Conservation (phyloP, 208 protist genomes). For the Trypanosoma vivax region DNA sequence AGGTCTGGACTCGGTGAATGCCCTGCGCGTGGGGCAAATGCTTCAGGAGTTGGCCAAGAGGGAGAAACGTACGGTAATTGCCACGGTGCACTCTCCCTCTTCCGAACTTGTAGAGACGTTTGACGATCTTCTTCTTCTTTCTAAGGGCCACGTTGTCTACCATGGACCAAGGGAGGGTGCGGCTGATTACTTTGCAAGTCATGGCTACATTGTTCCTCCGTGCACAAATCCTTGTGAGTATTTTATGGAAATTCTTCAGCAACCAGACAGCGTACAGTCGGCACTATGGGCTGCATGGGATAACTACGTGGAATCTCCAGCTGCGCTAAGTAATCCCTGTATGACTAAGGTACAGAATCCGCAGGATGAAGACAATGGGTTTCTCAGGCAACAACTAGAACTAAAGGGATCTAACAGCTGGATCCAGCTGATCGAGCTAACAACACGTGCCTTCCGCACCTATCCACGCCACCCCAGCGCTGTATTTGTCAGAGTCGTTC, state of each 20-base stretch:
- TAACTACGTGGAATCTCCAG: slow-evolving; percentile 62
- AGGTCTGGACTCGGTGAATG: slow-evolving; percentile 82
- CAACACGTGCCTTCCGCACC: slow-evolving; percentile 62
- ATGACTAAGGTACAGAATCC: slow-evolving; percentile 44
- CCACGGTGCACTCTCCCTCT: slow-evolving; percentile 89
- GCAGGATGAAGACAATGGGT: slow-evolving; percentile 41
- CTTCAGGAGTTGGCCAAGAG: slow-evolving; percentile 70
- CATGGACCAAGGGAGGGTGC: slow-evolving; percentile 59
- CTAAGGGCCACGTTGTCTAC: slow-evolving; percentile 74
- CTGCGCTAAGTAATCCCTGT: slow-evolving; percentile 39
- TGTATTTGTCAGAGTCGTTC: slow-evolving; percentile 51
- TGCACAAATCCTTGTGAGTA: slow-evolving; percentile 69
- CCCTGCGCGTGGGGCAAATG: slow-evolving; percentile 66
- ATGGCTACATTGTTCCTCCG: slow-evolving; percentile 28
- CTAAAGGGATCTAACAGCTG: slow-evolving; percentile 42
- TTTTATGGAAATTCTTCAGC: slow-evolving; percentile 57
- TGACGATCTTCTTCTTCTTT: slow-evolving; percentile 82
- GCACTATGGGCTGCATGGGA: slow-evolving; percentile 69
- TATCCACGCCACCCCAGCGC: slow-evolving; percentile 61
- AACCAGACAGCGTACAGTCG: slow-evolving; percentile 24
- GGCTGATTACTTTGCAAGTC: slow-evolving; percentile 30
- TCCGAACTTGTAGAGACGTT: slow-evolving; percentile 77
- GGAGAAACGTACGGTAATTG: slow-evolving; percentile 76
- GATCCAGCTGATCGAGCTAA: slow-evolving; percentile 59
- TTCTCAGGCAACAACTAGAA: slow-evolving; percentile 56